A percentile compares a stretch with the other conserved stretches of the same genome.
These are phyloP conservation scores for Phytophthora macrochlamydospora DNA, from an alignment of 352 stramenopile species.

Conservation along the genomic window DNA sequence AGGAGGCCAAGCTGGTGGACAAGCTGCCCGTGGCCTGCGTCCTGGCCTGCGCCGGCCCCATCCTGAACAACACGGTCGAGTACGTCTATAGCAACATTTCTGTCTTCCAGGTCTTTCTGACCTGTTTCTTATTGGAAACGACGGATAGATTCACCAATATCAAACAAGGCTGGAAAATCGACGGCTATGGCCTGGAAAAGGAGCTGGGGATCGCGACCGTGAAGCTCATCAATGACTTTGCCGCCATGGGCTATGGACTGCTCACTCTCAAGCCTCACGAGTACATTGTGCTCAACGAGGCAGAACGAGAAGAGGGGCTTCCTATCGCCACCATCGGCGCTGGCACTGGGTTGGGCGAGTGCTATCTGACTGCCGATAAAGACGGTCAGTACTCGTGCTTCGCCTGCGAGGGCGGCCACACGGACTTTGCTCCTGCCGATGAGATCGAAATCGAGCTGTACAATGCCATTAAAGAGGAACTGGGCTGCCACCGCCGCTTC, in stretches of 20 bases:
- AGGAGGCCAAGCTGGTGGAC: slow-evolving; percentile 86
- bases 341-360: slow-evolving; percentile 96
- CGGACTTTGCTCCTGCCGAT: slow-evolving; percentile 93
- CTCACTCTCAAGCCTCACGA: slow-evolving; percentile 94
- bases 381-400: slow-evolving; percentile 92
- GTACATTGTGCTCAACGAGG: slow-evolving; percentile 92
- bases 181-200: slow-evolving; percentile 77
- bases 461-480: slow-evolving; percentile 86
- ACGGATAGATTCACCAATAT: slow-evolving; percentile 92
- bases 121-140: no score
- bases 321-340: slow-evolving; percentile 97
- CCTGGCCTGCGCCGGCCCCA: slow-evolving; percentile 79
- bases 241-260: slow-evolving; percentile 96
- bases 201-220: slow-evolving; percentile 87
- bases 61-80: slow-evolving; percentile 84
- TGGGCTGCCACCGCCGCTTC: slow-evolving; percentile 86
- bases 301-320: slow-evolving; percentile 60
- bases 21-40: slow-evolving; percentile 68
- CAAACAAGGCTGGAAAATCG: slow-evolving; percentile 89
- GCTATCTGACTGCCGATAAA: slow-evolving; percentile 92
- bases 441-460: slow-evolving; percentile 90
- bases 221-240: slow-evolving; percentile 97
- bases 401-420: slow-evolving; percentile 94
- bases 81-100: slow-evolving; percentile 26
- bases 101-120: no score